A percentile compares a stretch with the other conserved stretches of the same genome.
Conservation (phyloP, 2,329 filamentous ascomycete genomes). For the Thermoascus crustaceus region DNA sequence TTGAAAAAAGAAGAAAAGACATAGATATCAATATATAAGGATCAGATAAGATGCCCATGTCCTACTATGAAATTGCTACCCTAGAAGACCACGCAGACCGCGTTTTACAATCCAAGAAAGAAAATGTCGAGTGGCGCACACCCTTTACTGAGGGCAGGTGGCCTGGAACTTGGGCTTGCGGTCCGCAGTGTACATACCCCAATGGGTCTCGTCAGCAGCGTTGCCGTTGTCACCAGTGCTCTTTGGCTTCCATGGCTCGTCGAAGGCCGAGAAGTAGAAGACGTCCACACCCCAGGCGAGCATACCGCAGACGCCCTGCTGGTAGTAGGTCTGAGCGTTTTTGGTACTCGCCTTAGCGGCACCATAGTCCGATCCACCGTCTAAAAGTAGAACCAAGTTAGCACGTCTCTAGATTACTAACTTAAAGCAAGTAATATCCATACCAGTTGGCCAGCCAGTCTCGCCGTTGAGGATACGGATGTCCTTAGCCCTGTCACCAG, state of each 20-base stretch:
- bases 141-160: conserved; percentile 37
- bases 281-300: conserved; percentile 59
- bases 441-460: conserved; percentile 57
- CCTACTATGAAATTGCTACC: too few relatives aligned
- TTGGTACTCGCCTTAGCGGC: conserved; percentile 51
- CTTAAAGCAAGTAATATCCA: conserved; percentile 3
- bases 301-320: conserved; percentile 55
- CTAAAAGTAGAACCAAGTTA: conserved; percentile 11
- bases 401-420: not conserved
- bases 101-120: too few relatives aligned
- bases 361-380: conserved; percentile 54
- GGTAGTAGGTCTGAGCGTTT: conserved; percentile 54
- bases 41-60: too few relatives aligned
- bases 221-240: conserved; percentile 56
- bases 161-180: conserved; percentile 50
- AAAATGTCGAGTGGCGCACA: too few relatives aligned
- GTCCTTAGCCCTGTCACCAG: conserved; percentile 43
- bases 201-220: conserved; percentile 56
- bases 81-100: too few relatives aligned
- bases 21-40: too few relatives aligned
- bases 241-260: conserved; percentile 63
- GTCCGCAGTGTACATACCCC: conserved; percentile 59
- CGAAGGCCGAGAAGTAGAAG: conserved; percentile 67
- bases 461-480: conserved; percentile 63
- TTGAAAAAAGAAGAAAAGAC: too few relatives aligned